Evolutionary conservation across 176 grass and related monocot genomes (phyloP), one percentile per base, ranked within the genome.

Genomic region (Oryza meridionalis): DNA sequence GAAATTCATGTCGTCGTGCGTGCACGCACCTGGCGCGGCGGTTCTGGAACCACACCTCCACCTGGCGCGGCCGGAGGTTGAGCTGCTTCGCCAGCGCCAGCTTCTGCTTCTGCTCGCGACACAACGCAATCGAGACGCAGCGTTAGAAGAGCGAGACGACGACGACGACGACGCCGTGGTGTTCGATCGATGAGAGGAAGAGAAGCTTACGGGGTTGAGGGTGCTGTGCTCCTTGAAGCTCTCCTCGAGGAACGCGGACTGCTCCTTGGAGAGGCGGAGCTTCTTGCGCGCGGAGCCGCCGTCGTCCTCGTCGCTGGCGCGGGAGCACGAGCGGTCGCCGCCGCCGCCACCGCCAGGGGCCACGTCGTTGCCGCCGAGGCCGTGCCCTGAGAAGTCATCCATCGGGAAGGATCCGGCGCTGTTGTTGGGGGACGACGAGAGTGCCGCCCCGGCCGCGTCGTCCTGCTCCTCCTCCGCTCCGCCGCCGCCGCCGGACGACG

Each of bases 11-110:
- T 32, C 16, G 19, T 13, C 16, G 19, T 13, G 19, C 51, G 33
- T 35, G 33, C 33, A 42, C 10, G 50, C 77, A 97, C 94, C 94
- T 92, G 63, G 94, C 94, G 59, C 94, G 81, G 75, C 94, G 92
- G 80, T 97, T 97, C 91, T 97, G 94, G 67, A 97, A 97, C 94
- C 94, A 97, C n/a, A 97, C 94, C 88, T 97, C 94, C 72, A 97
- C 94, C 65, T 97, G 94, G 15, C 94, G 92, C 38, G 94, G 94
- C 71, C 87, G 87, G 50, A 97, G 91, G 50, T 92, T 90, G 67
- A 97, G 91, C 82, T 92, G 87, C 76, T 86, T 97, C 61, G 94
- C 94, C 76, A 97, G 86, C 55, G 89, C 91, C 78, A 77, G 84
- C 87, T 97, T 97, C 85, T 97, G 94, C 86, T 90, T 97, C 94